These are phyloP conservation scores for Leonotis leonurus DNA, from an alignment of 257 asterid genomes.

Conservation along the genomic window DNA sequence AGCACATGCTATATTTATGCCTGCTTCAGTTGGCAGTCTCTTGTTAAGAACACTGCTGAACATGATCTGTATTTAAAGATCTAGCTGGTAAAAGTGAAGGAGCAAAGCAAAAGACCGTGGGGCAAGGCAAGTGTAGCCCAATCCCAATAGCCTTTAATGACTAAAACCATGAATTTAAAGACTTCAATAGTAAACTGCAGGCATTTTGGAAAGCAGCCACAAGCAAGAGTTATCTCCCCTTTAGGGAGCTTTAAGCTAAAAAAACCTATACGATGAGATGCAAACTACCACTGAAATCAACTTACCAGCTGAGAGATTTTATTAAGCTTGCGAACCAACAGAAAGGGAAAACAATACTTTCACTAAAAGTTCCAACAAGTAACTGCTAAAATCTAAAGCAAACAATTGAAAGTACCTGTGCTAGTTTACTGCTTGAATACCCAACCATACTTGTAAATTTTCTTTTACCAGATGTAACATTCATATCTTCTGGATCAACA, in stretches of 20 bases:
- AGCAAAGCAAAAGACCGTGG: background rate
- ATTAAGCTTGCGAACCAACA: background rate
- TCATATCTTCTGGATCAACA: slow-evolving; percentile 97
- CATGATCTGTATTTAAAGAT: slow-evolving; percentile 60
- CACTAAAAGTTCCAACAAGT: background rate
- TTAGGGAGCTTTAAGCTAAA: slow-evolving; percentile 4
- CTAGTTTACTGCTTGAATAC: slow-evolving; percentile 79
- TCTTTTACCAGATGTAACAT: slow-evolving; percentile 76
- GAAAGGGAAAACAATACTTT: slow-evolving; percentile 5
- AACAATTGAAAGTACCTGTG: slow-evolving; percentile 53
- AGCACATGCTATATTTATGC: slow-evolving; percentile 69
- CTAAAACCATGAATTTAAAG: background rate
- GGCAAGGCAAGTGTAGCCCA: background rate
- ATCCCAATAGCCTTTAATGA: too few species aligned
- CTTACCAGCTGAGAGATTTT: background rate
- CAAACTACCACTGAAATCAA: background rate
- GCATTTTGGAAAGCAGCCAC: background rate
- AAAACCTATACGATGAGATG: background rate
- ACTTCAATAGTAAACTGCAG: too few species aligned
- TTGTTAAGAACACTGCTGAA: slow-evolving; percentile 88
- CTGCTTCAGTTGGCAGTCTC: slow-evolving; percentile 85
- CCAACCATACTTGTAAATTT: slow-evolving; percentile 75
- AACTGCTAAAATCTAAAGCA: slow-evolving; percentile 11
- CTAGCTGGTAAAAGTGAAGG: slow-evolving; percentile 16
- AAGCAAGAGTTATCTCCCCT: slow-evolving; percentile 6